Conservation (phyloP, 176 grass and related monocot genomes). For the Musa acuminata region DNA sequence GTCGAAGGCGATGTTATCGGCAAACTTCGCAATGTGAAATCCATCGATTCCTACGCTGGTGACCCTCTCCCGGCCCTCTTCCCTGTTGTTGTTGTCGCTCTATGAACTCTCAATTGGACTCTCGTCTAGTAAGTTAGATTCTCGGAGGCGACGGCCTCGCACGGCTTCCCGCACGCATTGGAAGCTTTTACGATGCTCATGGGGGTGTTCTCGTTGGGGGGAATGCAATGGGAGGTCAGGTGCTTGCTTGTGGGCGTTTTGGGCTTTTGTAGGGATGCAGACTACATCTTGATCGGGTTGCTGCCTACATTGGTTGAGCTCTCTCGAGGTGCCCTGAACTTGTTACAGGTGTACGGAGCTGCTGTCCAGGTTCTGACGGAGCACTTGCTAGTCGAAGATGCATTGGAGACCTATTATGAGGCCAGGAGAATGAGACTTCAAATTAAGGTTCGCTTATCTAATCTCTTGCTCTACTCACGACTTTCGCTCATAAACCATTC, state of each 20-base stretch:
- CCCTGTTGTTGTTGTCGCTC: constrained; percentile 3
- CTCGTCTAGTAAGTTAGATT: no score
- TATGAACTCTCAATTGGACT: constrained; percentile 19
- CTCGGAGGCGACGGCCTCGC: no score
- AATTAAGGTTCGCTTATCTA: constrained; percentile 18
- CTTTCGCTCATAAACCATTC: no score
- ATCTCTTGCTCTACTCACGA: constrained; percentile 33
- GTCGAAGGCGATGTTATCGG: not conserved
- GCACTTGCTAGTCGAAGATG: constrained; percentile 12
- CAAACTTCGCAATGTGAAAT: not conserved
- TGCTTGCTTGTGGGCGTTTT: constrained; percentile 20
- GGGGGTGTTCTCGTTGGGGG: constrained; percentile 13
- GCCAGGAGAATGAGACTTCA: constrained; percentile 15
- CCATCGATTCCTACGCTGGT: not conserved
- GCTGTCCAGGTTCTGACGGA: constrained; percentile 20
- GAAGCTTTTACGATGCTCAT: constrained; percentile 28
- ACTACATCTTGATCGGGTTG: constrained; percentile 12
- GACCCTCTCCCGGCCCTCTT: not conserved
- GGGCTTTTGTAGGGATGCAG: constrained; percentile 8
- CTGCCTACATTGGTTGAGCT: constrained; percentile 5
- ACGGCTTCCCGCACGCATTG: no score
- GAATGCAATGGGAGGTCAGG: constrained; percentile 16
- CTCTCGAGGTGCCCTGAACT: constrained; percentile 12
- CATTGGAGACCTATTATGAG: constrained; percentile 16
- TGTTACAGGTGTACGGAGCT: not conserved